Evolutionary conservation across 2,329 filamentous ascomycete genomes (phyloP).

Genomic region (Penicillium sp.): DNA sequence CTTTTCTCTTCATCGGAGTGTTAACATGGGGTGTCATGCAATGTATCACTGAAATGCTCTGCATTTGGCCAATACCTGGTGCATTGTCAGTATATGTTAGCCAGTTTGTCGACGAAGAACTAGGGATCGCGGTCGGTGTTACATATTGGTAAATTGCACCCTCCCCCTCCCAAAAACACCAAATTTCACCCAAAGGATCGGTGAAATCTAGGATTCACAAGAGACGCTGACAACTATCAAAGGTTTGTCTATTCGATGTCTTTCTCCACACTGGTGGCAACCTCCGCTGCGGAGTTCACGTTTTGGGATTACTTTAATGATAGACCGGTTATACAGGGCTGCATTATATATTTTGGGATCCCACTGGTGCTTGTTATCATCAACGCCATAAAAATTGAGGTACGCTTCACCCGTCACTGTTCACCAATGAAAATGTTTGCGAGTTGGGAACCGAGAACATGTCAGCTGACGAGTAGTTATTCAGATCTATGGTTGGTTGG

Average conservation of each 20-base stretch:
- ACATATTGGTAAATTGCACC: background rate
- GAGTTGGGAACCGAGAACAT: background rate
- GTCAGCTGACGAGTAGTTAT: background rate
- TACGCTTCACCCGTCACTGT: background rate
- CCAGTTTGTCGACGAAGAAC: conserved; percentile 6
- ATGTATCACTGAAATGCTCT: conserved; percentile 41
- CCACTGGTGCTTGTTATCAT: background rate
- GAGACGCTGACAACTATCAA: background rate
- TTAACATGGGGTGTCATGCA: conserved; percentile 39
- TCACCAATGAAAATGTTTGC: background rate
- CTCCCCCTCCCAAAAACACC: background rate
- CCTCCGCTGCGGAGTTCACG: background rate
- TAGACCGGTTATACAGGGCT: background rate
- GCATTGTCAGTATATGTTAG: conserved; percentile 39
- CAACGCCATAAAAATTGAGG: background rate
- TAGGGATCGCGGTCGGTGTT: background rate
- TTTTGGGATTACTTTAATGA: background rate
- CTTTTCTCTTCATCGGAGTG: background rate
- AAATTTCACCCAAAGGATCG: background rate
- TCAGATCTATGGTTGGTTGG: background rate
- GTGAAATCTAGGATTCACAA: background rate
- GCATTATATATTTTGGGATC: background rate
- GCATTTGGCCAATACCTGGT: conserved; percentile 41
- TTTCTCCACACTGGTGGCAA: background rate
- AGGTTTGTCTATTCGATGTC: background rate